Conservation (phyloP, 192 early-diverging fungal genomes). For the Coemansia sp. region DNA sequence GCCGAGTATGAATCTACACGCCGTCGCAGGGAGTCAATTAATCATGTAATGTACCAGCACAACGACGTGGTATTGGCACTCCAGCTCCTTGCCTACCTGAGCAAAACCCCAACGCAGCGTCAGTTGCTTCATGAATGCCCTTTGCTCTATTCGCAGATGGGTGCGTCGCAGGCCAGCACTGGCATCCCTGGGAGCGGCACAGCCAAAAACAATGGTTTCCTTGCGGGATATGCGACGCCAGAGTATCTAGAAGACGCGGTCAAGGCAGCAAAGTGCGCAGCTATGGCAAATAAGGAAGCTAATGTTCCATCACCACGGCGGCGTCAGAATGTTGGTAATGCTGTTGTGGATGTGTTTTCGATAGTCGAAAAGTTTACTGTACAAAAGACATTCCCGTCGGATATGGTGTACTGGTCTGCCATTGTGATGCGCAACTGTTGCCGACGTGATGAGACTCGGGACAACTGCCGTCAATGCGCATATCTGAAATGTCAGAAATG, state of each 20-base stretch:
- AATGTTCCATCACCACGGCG: constrained; percentile 35
- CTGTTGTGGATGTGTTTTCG: constrained; percentile 68
- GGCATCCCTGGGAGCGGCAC: constrained; percentile 1
- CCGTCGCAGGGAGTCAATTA: constrained; percentile 38
- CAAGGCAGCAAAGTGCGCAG: constrained; percentile 36
- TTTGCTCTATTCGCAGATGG: constrained; percentile 35
- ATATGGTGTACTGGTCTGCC: constrained; percentile 69
- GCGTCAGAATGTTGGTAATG: constrained; percentile 16
- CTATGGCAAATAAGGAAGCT: constrained; percentile 25
- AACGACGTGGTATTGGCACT: constrained; percentile 81
- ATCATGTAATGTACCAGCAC: constrained; percentile 69
- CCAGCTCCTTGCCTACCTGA: constrained; percentile 86
- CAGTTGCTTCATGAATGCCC: constrained; percentile 49
- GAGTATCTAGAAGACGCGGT: constrained; percentile 33
- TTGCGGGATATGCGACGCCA: constrained; percentile 24
- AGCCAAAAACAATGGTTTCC: neutral
- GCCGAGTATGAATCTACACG: constrained; percentile 39
- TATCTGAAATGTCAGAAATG: constrained; percentile 77
- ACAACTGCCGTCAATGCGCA: constrained; percentile 76
- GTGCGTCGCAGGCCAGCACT: constrained; percentile 13
- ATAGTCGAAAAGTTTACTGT: constrained; percentile 75
- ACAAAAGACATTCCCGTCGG: constrained; percentile 62
- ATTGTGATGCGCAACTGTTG: constrained; percentile 83
- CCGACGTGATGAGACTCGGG: constrained; percentile 70
- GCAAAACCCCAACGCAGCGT: constrained; percentile 87